These are phyloP conservation scores for Microbotryum scabiosae DNA, from an alignment of 1,284 basidiomycete species.

Conservation along the genomic window DNA sequence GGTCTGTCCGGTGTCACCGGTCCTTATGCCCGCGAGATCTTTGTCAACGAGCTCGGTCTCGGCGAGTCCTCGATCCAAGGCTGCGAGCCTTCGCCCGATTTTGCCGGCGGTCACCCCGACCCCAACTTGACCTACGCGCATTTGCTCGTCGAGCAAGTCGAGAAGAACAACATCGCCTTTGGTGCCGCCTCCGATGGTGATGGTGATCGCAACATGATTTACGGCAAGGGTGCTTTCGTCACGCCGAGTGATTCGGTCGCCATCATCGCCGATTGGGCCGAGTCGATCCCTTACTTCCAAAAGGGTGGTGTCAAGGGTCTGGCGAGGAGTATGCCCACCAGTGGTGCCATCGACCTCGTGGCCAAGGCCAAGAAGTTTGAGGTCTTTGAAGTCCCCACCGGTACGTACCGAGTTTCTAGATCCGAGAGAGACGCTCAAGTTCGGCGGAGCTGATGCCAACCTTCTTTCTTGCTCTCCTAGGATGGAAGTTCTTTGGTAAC, in stretches of 20 bases:
- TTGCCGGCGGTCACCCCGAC: constrained; percentile 95
- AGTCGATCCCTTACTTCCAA: constrained; percentile 93
- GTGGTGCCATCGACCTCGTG: constrained; percentile 91
- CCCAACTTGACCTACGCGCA: constrained; percentile 98
- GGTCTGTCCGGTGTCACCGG: constrained; percentile 95
- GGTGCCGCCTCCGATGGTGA: constrained; percentile 97
- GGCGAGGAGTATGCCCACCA: constrained; percentile 94
- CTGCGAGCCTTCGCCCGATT: constrained; percentile 82
- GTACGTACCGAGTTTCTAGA: constrained; percentile 44
- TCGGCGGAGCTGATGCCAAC: background rate
- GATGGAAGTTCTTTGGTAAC: constrained; percentile 99
- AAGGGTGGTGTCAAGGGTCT: constrained; percentile 85
- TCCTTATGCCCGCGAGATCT: constrained; percentile 84
- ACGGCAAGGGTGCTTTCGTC: constrained; percentile 87
- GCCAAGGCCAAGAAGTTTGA: constrained; percentile 90
- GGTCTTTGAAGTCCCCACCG: constrained; percentile 93
- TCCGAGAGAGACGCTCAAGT: background rate
- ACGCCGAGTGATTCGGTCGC: constrained; percentile 96
- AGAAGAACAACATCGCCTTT: constrained; percentile 76
- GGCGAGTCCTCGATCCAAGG: constrained; percentile 73
- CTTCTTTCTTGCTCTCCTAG: constrained; percentile 43
- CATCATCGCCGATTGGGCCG: constrained; percentile 94
- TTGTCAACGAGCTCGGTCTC: constrained; percentile 76
- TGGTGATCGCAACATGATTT: constrained; percentile 99
- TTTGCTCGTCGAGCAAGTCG: constrained; percentile 84